Evolutionary conservation across 1,284 basidiomycete species (phyloP), one percentile per base, ranked within the genome.

Genomic region (Phaffia rhodozyma): DNA sequence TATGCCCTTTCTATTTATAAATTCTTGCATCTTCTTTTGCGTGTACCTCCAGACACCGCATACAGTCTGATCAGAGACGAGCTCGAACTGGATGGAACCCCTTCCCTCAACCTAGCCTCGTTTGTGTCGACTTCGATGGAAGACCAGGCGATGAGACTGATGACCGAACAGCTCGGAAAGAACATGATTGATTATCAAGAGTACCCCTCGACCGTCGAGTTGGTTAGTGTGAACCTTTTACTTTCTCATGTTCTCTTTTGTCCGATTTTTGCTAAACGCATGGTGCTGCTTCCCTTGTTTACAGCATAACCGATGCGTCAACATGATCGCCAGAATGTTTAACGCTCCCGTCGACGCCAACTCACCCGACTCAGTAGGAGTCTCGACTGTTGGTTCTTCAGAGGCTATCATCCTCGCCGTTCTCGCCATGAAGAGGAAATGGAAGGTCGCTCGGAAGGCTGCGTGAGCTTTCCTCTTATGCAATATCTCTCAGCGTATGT

Each of bases 371-470:
- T 71, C 70, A 13, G 55, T 73, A 11, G 73, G 73, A 48, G 72
- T 73, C n/a, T 71, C 70, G 27, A 75, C 74, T 5, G 68, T 75
- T 51, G 75, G 75, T 16, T 73, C 69, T 16, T 70, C 67, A 25
- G 75, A 75, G 65, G 73, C 73, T 16, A 73, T 74, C 61, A 75
- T 75, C 56, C 68, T 75, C n/a, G 70, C 72, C 20, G 71, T 72
- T 7, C 66, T 75, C 13, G 72, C 73, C 27, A 72, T 73, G 56
- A 74, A 74, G 67, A 48, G 70, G 21, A 65, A 67, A 23, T 74
- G 73, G 73, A 69, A 72, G 65, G 64, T 69, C 50, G 67, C 68
- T n/a, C 64, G 74, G 52, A 67, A 66, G 58, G 73, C 71, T 3
- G 73, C 71, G 38, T 43, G 38, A 43, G 38, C 13, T 11, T 11